A percentile compares a stretch with the other conserved stretches of the same genome.
These are phyloP conservation scores for Mucor lusitanicus DNA, from an alignment of 371 early-diverging fungal genomes.

Conservation along the genomic window DNA sequence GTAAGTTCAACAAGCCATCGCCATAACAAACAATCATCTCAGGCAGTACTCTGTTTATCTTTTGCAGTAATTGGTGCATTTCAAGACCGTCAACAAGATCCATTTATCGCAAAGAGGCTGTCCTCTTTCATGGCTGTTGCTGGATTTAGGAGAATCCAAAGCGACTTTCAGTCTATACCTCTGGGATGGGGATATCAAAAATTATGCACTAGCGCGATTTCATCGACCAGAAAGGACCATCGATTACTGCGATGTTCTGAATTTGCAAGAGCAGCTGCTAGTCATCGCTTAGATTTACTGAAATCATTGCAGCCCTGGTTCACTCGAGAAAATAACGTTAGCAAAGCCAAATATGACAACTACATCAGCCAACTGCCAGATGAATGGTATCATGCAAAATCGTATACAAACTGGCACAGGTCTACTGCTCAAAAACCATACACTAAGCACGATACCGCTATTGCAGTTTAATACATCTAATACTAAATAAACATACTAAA, in stretches of 20 bases:
- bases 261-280: conserved; percentile 28
- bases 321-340: conserved; percentile 7
- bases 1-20: conserved; percentile 25
- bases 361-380: conserved; percentile 21
- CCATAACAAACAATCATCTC: neutral
- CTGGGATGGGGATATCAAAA: conserved; percentile 36
- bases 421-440: conserved; percentile 39
- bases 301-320: conserved; percentile 37
- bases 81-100: conserved; percentile 6
- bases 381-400: conserved; percentile 26
- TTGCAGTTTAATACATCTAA: neutral
- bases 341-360: conserved; percentile 6
- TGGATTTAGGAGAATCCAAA: conserved; percentile 45
- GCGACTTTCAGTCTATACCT: conserved; percentile 44
- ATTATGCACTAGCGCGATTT: neutral
- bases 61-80: conserved; percentile 6
- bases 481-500: neutral
- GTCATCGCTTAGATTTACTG: conserved; percentile 26
- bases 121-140: conserved; percentile 32
- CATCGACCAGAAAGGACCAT: neutral
- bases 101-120: conserved; percentile 18
- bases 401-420: conserved; percentile 44
- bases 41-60: neutral
- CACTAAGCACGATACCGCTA: neutral
- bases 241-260: conserved; percentile 13